These are phyloP conservation scores for Grifola frondosa DNA, from an alignment of 1,284 basidiomycete species.

Conservation along the genomic window DNA sequence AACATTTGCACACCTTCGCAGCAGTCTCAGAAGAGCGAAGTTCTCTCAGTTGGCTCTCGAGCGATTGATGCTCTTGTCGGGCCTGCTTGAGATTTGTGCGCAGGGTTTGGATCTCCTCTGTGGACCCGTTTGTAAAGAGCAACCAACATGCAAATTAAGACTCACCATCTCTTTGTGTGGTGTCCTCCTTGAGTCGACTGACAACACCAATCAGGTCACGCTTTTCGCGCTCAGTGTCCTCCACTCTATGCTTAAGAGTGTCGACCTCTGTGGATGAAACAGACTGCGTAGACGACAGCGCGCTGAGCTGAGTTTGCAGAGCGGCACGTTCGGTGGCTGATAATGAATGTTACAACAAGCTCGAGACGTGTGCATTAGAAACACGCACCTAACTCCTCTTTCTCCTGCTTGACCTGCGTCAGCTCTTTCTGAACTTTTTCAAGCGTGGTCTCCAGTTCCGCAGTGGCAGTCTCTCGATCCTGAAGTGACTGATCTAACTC, in stretches of 20 bases:
- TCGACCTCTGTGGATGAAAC: constrained; percentile 62
- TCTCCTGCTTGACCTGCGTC: constrained; percentile 52
- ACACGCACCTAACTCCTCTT: constrained; percentile 60
- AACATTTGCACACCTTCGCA: constrained; percentile 49
- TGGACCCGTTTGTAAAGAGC: neutral
- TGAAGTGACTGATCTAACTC: constrained; percentile 78
- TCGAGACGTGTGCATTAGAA: neutral
- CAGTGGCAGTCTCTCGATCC: constrained; percentile 60
- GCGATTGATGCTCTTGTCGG: constrained; percentile 65
- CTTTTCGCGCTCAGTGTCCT: constrained; percentile 78
- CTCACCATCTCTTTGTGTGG: constrained; percentile 64
- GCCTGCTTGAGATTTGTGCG: constrained; percentile 70
- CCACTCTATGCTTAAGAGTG: constrained; percentile 54
- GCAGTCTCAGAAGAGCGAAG: constrained; percentile 68
- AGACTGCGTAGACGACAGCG: constrained; percentile 52
- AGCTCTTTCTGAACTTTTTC: constrained; percentile 56
- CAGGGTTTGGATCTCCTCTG: constrained; percentile 70
- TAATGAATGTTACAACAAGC: neutral
- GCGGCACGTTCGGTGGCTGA: constrained; percentile 51
- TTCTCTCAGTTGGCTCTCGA: constrained; percentile 69
- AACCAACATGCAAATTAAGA: neutral
- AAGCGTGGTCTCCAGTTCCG: constrained; percentile 52
- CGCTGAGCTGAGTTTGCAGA: constrained; percentile 54
- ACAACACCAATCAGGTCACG: constrained; percentile 74
- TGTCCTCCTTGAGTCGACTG: constrained; percentile 71